Evolutionary conservation across 2,329 filamentous ascomycete genomes (phyloP).

Genomic region (Leptographium galeiforme): DNA sequence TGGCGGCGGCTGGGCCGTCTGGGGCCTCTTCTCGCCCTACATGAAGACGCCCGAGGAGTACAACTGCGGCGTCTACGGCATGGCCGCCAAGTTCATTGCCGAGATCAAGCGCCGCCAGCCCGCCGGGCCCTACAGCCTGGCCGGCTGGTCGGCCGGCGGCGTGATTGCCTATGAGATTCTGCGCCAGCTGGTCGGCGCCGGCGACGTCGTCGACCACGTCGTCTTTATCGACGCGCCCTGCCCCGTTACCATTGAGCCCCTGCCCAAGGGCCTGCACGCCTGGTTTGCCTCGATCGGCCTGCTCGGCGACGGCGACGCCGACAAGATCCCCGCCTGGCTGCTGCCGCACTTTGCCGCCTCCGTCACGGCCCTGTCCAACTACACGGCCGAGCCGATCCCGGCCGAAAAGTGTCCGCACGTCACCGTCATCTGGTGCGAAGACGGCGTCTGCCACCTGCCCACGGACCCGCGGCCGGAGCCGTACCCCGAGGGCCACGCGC

Average conservation of each 20-base stretch:
- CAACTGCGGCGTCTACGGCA: conserved; percentile 50
- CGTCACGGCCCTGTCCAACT: conserved; percentile 54
- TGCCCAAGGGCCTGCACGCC: conserved; percentile 49
- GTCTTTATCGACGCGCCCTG: conserved; percentile 55
- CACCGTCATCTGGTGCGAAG: conserved; percentile 57
- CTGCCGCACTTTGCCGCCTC: conserved; percentile 59
- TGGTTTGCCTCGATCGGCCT: conserved; percentile 64
- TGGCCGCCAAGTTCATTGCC: conserved; percentile 49
- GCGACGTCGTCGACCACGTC: conserved; percentile 44
- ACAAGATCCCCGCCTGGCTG: conserved; percentile 58
- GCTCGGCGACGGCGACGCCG: conserved; percentile 45
- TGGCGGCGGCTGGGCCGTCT: conserved; percentile 30
- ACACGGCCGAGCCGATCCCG: conserved; percentile 51
- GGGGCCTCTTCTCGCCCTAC: conserved; percentile 54
- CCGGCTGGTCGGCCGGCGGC: conserved; percentile 67
- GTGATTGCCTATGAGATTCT: conserved; percentile 58
- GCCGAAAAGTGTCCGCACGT: conserved; percentile 45
- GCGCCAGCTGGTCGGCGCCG: conserved; percentile 42
- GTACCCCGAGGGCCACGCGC: conserved; percentile 45
- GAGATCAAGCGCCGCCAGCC: conserved; percentile 63
- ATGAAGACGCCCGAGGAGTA: conserved; percentile 56
- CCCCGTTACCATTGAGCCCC: conserved; percentile 53
- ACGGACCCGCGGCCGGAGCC: conserved; percentile 51
- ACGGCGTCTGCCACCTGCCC: conserved; percentile 57
- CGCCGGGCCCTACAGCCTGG: conserved; percentile 51